These are phyloP conservation scores for Nakazawaea wyomingensis DNA, from an alignment of 805 yeast genomes.

Conservation along the genomic window DNA sequence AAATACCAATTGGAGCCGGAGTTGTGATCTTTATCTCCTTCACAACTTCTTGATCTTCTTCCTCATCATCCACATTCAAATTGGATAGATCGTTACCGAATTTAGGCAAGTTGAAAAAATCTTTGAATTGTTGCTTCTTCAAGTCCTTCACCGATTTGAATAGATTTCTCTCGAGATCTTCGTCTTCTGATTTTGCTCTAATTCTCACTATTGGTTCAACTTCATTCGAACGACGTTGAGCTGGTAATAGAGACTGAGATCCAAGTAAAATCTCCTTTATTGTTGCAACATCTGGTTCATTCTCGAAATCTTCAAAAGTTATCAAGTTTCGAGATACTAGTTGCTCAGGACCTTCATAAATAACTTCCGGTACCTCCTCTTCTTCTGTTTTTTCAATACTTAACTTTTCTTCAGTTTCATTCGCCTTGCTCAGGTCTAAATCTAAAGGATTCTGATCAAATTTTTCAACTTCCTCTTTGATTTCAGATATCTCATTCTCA, in stretches of 20 bases:
- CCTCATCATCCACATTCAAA: constrained; percentile 35
- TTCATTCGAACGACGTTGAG: constrained; percentile 48
- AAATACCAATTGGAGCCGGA: constrained; percentile 70
- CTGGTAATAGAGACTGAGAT: constrained; percentile 45
- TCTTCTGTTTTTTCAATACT: constrained; percentile 6
- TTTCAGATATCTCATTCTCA: background rate
- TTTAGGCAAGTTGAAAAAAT: constrained; percentile 45
- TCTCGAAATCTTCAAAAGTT: constrained; percentile 45
- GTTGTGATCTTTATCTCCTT: constrained; percentile 52
- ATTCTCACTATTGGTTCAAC: constrained; percentile 40
- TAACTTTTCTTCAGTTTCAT: no score
- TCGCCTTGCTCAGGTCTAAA: no score
- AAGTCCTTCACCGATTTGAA: constrained; percentile 13
- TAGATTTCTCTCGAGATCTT: constrained; percentile 11
- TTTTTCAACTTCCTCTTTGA: background rate
- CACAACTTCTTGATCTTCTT: constrained; percentile 40
- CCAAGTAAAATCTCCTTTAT: constrained; percentile 54
- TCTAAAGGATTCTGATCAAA: no score
- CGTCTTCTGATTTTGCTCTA: constrained; percentile 4
- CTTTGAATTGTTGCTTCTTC: constrained; percentile 29
- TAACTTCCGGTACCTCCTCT: constrained; percentile 5
- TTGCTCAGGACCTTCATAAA: constrained; percentile 67
- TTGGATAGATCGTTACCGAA: constrained; percentile 53
- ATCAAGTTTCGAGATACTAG: constrained; percentile 51
- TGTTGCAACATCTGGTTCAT: constrained; percentile 23